phyloP scores from a whole-genome alignment of 192 early-diverging fungal species.

The Physocladia obscura region DNA sequence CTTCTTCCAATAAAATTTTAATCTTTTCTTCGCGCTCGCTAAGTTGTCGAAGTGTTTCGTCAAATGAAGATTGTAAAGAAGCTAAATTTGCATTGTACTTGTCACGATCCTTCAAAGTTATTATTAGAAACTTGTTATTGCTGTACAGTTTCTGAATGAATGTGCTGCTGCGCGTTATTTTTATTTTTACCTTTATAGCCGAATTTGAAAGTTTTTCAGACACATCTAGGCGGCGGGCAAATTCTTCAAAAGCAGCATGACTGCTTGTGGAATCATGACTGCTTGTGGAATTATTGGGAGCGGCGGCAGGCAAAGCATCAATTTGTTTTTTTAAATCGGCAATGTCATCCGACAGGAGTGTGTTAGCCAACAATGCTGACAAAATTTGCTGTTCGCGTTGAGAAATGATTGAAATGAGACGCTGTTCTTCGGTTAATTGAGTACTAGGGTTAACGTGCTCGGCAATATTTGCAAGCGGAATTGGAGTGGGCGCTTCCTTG shows the following conservation, averaged over 20 bases:
- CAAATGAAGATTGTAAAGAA: conserved; percentile 23
- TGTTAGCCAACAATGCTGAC: conserved; percentile 38
- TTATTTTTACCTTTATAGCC: conserved; percentile 14
- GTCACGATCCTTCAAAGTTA: conserved; percentile 1
- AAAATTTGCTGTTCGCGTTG: conserved; percentile 46
- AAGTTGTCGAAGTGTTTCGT: conserved; percentile 30
- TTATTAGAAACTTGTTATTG: not conserved
- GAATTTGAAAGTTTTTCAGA: conserved; percentile 10
- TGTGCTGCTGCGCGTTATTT: not conserved
- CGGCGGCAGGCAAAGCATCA: not conserved
- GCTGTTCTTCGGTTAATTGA: not conserved
- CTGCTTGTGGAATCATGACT: not conserved
- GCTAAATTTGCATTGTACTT: conserved; percentile 7
- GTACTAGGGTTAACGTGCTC: too few relatives aligned
- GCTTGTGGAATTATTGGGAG: not conserved
- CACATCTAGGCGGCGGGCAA: conserved; percentile 18
- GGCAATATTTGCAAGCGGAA: too few relatives aligned
- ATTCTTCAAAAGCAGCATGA: conserved; percentile 9
- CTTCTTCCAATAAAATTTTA: conserved; percentile 38
- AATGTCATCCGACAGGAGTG: conserved; percentile 32
- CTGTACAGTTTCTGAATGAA: not conserved
- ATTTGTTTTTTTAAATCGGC: conserved; percentile 5
- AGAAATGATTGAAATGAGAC: conserved; percentile 21
- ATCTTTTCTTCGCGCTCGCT: conserved; percentile 39
- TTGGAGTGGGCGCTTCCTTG: not conserved